Evolutionary conservation across 257 asterid genomes (phyloP), one percentile per base, ranked within the genome.

Genomic region (Ophiorrhiza pumila): DNA sequence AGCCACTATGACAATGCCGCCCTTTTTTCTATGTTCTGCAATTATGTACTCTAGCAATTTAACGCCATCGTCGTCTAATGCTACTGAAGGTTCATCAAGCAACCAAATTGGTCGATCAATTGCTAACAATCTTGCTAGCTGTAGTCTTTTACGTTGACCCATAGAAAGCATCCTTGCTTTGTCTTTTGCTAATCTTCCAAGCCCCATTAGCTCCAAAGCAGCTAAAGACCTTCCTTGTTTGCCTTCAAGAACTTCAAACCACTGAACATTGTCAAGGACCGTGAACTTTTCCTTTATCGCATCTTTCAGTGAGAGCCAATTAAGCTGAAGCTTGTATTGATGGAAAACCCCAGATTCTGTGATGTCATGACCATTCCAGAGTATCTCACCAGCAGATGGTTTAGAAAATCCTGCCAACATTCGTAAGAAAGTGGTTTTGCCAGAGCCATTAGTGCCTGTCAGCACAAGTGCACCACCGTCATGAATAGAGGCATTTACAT

Each of bases 81-180:
- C 97, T 45, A 92, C 98, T 0, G 97, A 88, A 59, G 97, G 98
- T 78, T 90, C 98, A 72, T 92, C 98, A 2, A 92, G 92, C 84
- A 90, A 75, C 98, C 98, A 92, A 74, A 90, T 92, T 0, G 91
- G 97, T 61, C 96, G 81, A 75, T 90, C 98, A 22, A 92, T 87
- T 5, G 98, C 97, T 81, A 90, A 76, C 25, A 92, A 52, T 80
- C 98, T 83, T 0, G 96, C 97, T 6, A 92, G 91, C 71, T 90
- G 96, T 79, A 92, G 69, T 81, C 97, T 83, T 71, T 92, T 90
- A 73, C 92, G 49, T 74, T 90, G 96, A 41, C 97, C 98, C 95
- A 86, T 87, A 8, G 98, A 92, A 10, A 92, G 90, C 90, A 87
- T 88, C 69, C 93, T 83, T 62, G 96, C 71, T 79, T 92, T 92